These are phyloP conservation scores for Podospora australis DNA, from an alignment of 495 filamentous ascomycete genomes.

Conservation along the genomic window DNA sequence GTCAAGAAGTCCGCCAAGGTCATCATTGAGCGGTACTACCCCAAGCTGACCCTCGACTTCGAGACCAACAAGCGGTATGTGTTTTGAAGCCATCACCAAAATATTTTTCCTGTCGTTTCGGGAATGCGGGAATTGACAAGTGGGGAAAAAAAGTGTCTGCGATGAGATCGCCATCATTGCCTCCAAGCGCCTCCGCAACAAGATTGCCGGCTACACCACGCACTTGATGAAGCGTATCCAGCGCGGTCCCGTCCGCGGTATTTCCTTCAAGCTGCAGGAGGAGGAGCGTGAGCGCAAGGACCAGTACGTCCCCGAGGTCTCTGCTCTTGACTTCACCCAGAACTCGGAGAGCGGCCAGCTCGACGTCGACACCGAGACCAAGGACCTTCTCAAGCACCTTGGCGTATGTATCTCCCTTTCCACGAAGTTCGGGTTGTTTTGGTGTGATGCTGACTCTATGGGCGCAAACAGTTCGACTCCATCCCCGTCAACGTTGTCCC, in stretches of 20 bases:
- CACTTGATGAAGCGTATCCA: constrained; percentile 98
- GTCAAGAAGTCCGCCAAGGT: constrained; percentile 99
- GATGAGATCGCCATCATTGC: constrained; percentile 99
- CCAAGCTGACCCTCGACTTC: constrained; percentile 97
- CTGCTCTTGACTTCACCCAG: constrained; percentile 94
- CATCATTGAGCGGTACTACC: constrained; percentile 99
- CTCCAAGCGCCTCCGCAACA: constrained; percentile 96
- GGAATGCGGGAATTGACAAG: neutral
- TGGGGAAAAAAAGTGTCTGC: constrained; percentile 53
- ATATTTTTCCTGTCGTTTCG: neutral
- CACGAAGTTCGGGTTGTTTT: neutral
- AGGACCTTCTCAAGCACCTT: constrained; percentile 95
- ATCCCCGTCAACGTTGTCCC: constrained; percentile 91
- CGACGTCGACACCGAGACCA: constrained; percentile 94
- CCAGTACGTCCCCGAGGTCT: constrained; percentile 99
- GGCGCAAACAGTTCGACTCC: constrained; percentile 70
- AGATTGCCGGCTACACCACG: constrained; percentile 99
- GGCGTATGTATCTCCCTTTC: constrained; percentile 64
- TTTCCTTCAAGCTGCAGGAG: constrained; percentile 99
- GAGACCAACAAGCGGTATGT: constrained; percentile 91
- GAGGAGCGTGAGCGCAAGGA: constrained; percentile 99
- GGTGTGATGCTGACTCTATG: neutral
- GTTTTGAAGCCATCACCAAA: too few species aligned
- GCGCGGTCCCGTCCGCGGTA: constrained; percentile 97
- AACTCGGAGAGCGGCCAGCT: constrained; percentile 83